Percentiles rank a stretch among this genome's conserved stretches.
These are phyloP conservation scores for Phoenix roebelenii DNA, from an alignment of 176 grass and related monocot genomes.

Conservation along the genomic window DNA sequence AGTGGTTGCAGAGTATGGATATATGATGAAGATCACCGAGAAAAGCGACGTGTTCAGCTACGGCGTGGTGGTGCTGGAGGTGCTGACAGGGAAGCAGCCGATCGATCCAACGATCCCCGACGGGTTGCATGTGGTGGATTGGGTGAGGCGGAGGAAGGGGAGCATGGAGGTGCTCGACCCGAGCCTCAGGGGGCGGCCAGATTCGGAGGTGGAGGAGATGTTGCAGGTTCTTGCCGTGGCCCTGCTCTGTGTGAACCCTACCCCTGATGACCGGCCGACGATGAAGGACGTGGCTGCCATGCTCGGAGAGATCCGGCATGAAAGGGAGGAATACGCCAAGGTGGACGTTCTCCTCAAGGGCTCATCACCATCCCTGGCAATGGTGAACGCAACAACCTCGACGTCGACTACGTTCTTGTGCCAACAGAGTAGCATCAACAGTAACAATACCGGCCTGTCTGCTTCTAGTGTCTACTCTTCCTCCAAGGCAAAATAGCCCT, in stretches of 20 bases:
- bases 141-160: conserved; percentile 61
- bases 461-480: conserved; percentile 22
- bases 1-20: conserved; percentile 68
- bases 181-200: conserved; percentile 29
- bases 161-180: conserved; percentile 47
- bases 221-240: conserved; percentile 80
- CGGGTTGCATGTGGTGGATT: conserved; percentile 68
- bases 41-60: conserved; percentile 99
- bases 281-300: conserved; percentile 95
- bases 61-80: conserved; percentile 93
- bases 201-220: conserved; percentile 74
- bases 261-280: conserved; percentile 64
- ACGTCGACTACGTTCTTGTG: conserved; percentile 35
- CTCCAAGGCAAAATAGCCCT: conserved; percentile 52
- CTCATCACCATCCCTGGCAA: background rate
- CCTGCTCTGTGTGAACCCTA: conserved; percentile 57
- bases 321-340: conserved; percentile 57
- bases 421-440: background rate
- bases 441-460: conserved; percentile 40
- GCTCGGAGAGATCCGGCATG: conserved; percentile 80
- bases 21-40: conserved; percentile 95
- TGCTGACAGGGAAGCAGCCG: conserved; percentile 87
- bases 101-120: conserved; percentile 90
- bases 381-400: conserved; percentile 1
- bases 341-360: conserved; percentile 62